phyloP scores from a whole-genome alignment of 169 alveolate species.

The Plasmodium vivax region DNA sequence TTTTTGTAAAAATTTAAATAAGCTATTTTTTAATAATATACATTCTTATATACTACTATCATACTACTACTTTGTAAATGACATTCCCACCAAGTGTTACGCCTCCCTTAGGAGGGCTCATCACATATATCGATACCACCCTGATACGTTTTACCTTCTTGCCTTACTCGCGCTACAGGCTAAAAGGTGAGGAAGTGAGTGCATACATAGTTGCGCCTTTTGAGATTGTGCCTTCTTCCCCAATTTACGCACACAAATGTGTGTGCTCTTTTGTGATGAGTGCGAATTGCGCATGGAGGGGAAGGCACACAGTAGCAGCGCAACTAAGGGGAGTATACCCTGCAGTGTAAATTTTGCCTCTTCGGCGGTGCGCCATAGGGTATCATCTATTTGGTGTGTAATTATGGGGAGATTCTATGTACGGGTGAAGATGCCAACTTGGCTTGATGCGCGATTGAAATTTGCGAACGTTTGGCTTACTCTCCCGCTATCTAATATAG shows the following conservation, averaged over 20 bases:
- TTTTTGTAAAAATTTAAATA: conserved; percentile 45
- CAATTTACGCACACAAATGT: not conserved
- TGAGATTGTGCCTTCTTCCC: not conserved
- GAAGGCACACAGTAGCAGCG: not conserved
- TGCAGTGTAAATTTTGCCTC: not conserved
- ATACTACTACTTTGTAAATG: conserved; percentile 42
- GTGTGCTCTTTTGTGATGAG: not conserved
- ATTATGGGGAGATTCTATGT: not conserved
- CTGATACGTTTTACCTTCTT: conserved; percentile 52
- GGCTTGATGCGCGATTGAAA: not conserved
- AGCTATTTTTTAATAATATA: conserved; percentile 60
- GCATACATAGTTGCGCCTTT: not conserved
- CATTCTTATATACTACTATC: conserved; percentile 56
- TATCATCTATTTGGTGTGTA: not conserved
- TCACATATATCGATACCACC: conserved; percentile 31
- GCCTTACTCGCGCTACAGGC: conserved; percentile 24
- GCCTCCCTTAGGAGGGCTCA: conserved; percentile 40
- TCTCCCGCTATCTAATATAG: not conserved
- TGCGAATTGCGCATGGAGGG: not conserved
- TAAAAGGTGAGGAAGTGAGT: conserved; percentile 4
- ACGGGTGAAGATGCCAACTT: not conserved
- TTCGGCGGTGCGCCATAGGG: not conserved
- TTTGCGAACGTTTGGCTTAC: not conserved
- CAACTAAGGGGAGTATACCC: not conserved
- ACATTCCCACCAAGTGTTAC: conserved; percentile 28